Evolutionary conservation across 305 asterid genomes (phyloP).

Genomic region (Solanum aculeatissimum): DNA sequence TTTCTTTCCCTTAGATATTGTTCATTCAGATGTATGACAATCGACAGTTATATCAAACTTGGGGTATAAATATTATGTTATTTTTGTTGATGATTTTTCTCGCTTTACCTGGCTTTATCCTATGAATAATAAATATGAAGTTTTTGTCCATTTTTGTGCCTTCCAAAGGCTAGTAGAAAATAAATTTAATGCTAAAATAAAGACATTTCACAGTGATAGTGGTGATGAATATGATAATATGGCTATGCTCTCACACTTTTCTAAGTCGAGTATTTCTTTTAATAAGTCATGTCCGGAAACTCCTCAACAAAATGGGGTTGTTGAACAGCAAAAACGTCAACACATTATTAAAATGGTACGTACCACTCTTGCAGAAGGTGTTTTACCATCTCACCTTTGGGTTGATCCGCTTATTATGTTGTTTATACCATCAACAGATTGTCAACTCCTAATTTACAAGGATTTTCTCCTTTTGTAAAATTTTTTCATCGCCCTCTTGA

Average conservation of each 20-base stretch:
- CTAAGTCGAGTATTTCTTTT: neutral
- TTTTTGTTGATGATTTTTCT: too few species aligned
- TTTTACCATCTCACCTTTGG: neutral
- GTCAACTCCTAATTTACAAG: neutral
- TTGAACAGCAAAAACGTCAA: neutral
- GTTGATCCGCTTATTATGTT: neutral
- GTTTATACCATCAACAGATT: neutral
- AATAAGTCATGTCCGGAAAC: neutral
- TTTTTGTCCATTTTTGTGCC: neutral
- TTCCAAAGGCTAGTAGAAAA: neutral
- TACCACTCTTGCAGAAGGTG: neutral
- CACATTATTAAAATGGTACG: neutral
- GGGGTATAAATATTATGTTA: too few species aligned
- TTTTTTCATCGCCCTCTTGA: neutral
- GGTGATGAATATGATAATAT: neutral
- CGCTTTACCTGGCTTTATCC: too few species aligned
- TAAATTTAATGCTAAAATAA: neutral
- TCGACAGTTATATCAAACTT: too few species aligned
- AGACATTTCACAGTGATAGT: neutral
- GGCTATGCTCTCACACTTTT: neutral
- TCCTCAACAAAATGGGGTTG: neutral
- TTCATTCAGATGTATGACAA: too few species aligned
- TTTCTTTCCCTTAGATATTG: too few species aligned
- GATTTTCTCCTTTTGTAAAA: too few species aligned
- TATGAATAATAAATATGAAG: neutral